These are phyloP conservation scores for Sclerospora graminicola DNA, from an alignment of 352 stramenopile species.

Conservation along the genomic window DNA sequence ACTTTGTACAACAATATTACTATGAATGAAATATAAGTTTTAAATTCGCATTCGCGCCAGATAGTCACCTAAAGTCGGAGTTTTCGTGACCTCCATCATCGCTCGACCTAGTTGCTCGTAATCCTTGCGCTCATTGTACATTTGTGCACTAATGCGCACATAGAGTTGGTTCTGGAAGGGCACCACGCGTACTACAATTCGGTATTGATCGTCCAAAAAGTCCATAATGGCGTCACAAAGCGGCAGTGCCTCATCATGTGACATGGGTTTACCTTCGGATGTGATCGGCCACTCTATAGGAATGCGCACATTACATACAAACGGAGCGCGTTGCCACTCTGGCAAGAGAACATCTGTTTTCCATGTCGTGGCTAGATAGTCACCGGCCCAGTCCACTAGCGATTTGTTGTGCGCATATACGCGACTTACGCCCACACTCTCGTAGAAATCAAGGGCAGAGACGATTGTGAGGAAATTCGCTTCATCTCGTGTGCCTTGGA, in stretches of 20 bases:
- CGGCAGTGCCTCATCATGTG: constrained; percentile 42
- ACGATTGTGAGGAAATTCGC: constrained; percentile 77
- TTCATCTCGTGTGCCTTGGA: constrained; percentile 76
- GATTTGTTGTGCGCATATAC: constrained; percentile 77
- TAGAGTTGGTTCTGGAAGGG: constrained; percentile 63
- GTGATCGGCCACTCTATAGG: constrained; percentile 53
- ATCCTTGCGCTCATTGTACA: constrained; percentile 78
- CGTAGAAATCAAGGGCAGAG: constrained; percentile 76
- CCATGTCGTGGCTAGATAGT: constrained; percentile 64
- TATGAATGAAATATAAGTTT: constrained; percentile 19
- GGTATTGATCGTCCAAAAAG: constrained; percentile 61
- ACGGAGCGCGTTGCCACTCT: constrained; percentile 69
- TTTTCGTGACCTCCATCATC: constrained; percentile 67
- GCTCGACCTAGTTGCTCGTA: constrained; percentile 63
- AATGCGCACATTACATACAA: constrained; percentile 72
- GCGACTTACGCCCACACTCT: constrained; percentile 61
- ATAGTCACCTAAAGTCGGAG: constrained; percentile 48
- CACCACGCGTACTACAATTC: constrained; percentile 55
- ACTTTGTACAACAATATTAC: too few species aligned
- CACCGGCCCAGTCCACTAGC: constrained; percentile 74
- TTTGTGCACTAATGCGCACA: constrained; percentile 75
- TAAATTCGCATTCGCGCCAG: constrained; percentile 56
- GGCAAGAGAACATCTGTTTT: constrained; percentile 61
- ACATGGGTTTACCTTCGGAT: constrained; percentile 33
- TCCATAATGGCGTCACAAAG: constrained; percentile 78